Base-by-base conservation (phyloP, 441 rosid species). In the Erodium texanum region DNA sequence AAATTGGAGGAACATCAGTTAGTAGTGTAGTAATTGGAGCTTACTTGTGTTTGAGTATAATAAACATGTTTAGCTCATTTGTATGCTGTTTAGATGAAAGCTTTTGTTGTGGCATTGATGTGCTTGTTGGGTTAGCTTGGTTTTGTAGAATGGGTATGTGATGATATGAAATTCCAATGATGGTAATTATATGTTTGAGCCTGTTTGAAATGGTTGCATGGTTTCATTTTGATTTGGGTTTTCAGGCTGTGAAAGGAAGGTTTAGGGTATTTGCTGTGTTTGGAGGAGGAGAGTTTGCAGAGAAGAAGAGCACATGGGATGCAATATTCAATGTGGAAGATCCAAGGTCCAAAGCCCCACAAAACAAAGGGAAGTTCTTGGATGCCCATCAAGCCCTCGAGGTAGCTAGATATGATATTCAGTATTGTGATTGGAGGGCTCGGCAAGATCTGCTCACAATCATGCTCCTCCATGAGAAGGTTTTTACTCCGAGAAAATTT, bases 401-500 rank as follows among this genome's bases (percentile, higher is more conserved):
- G 84, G 89, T 90, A 66, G 97, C 96, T 34, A 84, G 96, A 76
- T 89, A 74, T 64, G 98, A 93, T 77, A 87, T 93, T 77, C 97
- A 87, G 70, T 90, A 93, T 65, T 72, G 89, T 5, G 98, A 93
- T 74, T 89, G 98, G 97, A 86, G 89, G 70, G 98, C 98, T 70
- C 87, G 97, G 15, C 98, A 87, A 80, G 98, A 93, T 82, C 82
- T 93, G 23, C 97, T 87, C 58, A 83, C 88, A 34, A 90, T 93
- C 70, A 85, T 93, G 97, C 77, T 89, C 22, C 90, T 93, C 54
- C 98, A 90, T 68, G 97, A 90, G 38, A 93, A 93, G 98, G 97
- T 93, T 62, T 70, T 65, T 63, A 23, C 63, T 62, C 15, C 14
- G 66, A 23, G 16, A 4, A 45, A 16, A 59, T 43, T 9, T 45